Percentiles rank a stretch among this genome's conserved stretches.
Conservation (phyloP, 805 yeast genomes). For the Wickerhamiella shivajii region DNA sequence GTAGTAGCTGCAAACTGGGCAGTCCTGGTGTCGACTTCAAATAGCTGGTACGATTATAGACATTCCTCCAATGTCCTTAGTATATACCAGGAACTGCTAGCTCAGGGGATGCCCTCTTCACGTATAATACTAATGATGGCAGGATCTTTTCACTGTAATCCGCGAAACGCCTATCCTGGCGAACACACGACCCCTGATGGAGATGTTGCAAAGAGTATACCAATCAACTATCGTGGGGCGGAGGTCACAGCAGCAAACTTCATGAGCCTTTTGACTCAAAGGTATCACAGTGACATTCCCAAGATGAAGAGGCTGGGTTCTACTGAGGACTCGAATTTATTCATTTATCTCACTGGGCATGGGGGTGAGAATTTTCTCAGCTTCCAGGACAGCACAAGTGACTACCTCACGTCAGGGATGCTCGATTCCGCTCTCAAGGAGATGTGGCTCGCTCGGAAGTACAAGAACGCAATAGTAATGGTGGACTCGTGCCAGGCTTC, state of each 20-base stretch:
- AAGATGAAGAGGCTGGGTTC: not conserved
- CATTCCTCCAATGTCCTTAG: conserved; percentile 7
- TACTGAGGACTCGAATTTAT: not conserved
- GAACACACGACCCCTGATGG: not conserved
- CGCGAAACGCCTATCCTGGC: conserved; percentile 5
- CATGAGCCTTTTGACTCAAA: conserved; percentile 1
- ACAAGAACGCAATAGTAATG: conserved; percentile 1
- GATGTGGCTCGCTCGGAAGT: conserved; percentile 2
- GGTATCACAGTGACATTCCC: not conserved
- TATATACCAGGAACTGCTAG: conserved; percentile 6
- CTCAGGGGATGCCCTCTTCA: conserved; percentile 1
- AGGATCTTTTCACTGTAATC: conserved; percentile 3
- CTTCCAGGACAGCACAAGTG: conserved; percentile 5
- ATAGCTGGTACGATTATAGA: conserved; percentile 9
- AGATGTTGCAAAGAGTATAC: not conserved
- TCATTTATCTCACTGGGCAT: conserved; percentile 7
- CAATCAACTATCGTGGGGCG: conserved; percentile 3
- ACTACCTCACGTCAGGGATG: not conserved
- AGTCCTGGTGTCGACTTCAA: conserved; percentile 5
- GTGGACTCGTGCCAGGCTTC: conserved; percentile 8
- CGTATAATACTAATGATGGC: conserved; percentile 3
- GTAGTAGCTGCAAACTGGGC: conserved; percentile 8
- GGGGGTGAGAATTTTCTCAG: conserved; percentile 5
- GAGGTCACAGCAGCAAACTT: conserved; percentile 4
- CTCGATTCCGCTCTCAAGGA: conserved; percentile 1